These are phyloP conservation scores for Penicillium hordei DNA, from an alignment of 2,329 filamentous ascomycete species.

Conservation along the genomic window DNA sequence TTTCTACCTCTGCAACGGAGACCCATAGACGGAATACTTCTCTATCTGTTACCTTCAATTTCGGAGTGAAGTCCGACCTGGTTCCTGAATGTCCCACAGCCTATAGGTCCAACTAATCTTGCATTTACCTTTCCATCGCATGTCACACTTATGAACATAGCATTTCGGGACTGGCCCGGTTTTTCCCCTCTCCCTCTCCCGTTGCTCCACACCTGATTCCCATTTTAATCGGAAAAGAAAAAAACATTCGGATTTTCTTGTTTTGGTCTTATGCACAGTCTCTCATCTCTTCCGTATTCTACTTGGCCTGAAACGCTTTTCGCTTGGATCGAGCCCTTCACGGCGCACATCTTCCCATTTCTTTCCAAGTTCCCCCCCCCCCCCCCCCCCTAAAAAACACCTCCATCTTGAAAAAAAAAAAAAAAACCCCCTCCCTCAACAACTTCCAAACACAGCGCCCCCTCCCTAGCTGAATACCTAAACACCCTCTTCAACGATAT, in stretches of 20 bases:
- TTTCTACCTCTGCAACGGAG: background rate
- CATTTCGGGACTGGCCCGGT: constrained; percentile 19
- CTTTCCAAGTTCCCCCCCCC: background rate
- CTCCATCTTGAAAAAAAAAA: background rate
- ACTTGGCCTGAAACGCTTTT: background rate
- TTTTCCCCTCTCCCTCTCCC: constrained; percentile 12
- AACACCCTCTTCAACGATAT: constrained; percentile 22
- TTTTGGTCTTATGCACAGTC: constrained; percentile 19
- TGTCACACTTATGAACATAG: constrained; percentile 16
- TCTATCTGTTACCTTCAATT: background rate
- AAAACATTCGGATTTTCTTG: constrained; percentile 19
- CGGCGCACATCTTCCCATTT: constrained; percentile 1
- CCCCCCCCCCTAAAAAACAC: background rate
- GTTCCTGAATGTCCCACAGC: constrained; percentile 12
- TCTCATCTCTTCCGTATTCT: constrained; percentile 9
- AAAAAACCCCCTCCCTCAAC: background rate
- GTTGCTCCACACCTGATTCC: constrained; percentile 24
- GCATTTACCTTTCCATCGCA: constrained; percentile 5
- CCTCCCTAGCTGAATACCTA: background rate
- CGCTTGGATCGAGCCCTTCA: constrained; percentile 1
- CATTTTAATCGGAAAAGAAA: constrained; percentile 23
- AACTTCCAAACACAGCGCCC: background rate
- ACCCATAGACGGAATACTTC: too few relatives aligned
- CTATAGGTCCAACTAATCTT: constrained; percentile 6
- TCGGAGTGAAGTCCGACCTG: constrained; percentile 12